Base-by-base conservation (phyloP, 148 eudicot species). In the Spergularia bocconei region DNA sequence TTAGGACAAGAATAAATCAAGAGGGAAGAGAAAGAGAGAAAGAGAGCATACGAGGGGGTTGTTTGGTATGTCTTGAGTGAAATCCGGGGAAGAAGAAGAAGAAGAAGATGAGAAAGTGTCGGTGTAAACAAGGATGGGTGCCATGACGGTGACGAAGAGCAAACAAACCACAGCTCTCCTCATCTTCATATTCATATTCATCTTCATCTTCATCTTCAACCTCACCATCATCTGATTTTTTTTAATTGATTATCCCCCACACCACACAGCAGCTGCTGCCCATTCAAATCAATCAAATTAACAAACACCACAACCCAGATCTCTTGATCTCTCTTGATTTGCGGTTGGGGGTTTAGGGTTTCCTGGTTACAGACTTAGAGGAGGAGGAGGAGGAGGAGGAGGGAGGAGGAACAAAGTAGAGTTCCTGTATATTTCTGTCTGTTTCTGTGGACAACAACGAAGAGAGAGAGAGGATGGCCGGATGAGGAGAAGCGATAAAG, bases 61-160 rank as follows among this genome's bases (percentile, higher is more conserved):
- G 36, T 2, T 1, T 29, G 90, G 80, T 73, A 82, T 79, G 70
- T 86, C 93, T 44, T 90, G 33, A 77, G 44, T 15, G 16, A 16
- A 16, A 29, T 29, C 36, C 14, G 13, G 57, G 9, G n/a, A n/a
- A n/a, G n/a, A n/a, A n/a, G 0, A 33, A 13, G 19, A 53, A 50
- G 86, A 79, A 38, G 85, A 77, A 44, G 85, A 74, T n/a, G 79
- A 79, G 72, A 86, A 87, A 85, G 79, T 88, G 86, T 90, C 88
- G 56, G 96, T 90, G 87, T 81, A 92, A 55, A 94, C 83, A 67
- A 94, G 80, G 77, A 94, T 87, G 0, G 96, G 98, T 65, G 93
- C 88, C 14, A 94, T 64, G 75, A 94, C 93, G 0, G 98, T 90
- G 41, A 92, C 72, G 47, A 89, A 70, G 60, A 94, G 84, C 84